A percentile compares a stretch with the other conserved stretches of the same genome.
These are phyloP conservation scores for Chiua sp. DNA, from an alignment of 1,284 basidiomycete genomes.

Conservation along the genomic window DNA sequence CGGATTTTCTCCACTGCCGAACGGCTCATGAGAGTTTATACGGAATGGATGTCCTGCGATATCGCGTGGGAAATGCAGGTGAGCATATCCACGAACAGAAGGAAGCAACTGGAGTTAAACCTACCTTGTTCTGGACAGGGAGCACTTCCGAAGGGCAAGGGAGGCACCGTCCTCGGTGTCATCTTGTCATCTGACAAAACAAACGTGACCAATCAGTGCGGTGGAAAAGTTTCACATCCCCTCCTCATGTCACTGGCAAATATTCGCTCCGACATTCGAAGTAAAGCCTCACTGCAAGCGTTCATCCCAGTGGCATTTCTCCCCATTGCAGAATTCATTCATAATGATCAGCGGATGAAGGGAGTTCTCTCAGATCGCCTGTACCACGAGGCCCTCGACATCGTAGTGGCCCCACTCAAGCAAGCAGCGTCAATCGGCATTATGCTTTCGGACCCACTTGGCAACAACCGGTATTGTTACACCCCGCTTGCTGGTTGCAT, in stretches of 20 bases:
- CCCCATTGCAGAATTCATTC: conserved; percentile 13
- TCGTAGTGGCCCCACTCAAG: conserved; percentile 37
- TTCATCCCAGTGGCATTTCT: conserved; percentile 37
- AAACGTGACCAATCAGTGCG: conserved; percentile 29
- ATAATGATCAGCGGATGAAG: background rate
- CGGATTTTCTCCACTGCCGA: too few relatives aligned
- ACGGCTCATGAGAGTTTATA: too few relatives aligned
- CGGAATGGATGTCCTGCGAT: too few relatives aligned
- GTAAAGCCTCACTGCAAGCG: conserved; percentile 32
- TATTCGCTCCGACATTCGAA: conserved; percentile 32
- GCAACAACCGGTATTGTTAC: conserved; percentile 10
- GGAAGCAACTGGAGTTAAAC: too few relatives aligned
- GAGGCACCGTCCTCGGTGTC: conserved; percentile 11
- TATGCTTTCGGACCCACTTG: conserved; percentile 34
- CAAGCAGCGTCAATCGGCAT: conserved; percentile 30
- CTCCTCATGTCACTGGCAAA: conserved; percentile 38
- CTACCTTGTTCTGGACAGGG: too few relatives aligned
- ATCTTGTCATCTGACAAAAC: conserved; percentile 35
- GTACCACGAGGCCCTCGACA: conserved; percentile 36
- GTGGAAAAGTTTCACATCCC: too few relatives aligned
- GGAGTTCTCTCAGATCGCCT: conserved; percentile 21
- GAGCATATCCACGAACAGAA: too few relatives aligned
- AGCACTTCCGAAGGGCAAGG: too few relatives aligned
- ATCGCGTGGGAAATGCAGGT: too few relatives aligned
- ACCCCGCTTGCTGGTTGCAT: conserved; percentile 5